Percentiles rank a stretch among this genome's conserved stretches.
Evolutionary conservation across 192 early-diverging fungal genomes (phyloP).

Genomic region (Coemansia reversa): DNA sequence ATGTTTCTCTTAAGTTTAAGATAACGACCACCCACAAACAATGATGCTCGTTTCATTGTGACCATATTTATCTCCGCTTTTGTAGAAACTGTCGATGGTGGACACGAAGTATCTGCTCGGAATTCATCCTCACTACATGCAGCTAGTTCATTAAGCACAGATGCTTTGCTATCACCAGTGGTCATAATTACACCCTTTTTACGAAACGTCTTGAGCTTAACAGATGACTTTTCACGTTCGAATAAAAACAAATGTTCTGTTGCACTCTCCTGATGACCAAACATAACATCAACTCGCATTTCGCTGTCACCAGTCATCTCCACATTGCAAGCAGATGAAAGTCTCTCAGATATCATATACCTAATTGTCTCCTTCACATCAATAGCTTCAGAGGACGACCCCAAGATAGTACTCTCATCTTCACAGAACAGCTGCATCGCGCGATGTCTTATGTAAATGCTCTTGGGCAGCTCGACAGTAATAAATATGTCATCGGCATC

Average conservation of each 20-base stretch:
- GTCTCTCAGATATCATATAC: slow-evolving; percentile 18
- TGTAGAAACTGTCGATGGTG: slow-evolving; percentile 25
- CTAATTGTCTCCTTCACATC: slow-evolving; percentile 44
- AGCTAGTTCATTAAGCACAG: slow-evolving; percentile 14
- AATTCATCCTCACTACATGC: slow-evolving; percentile 24
- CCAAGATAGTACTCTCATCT: background rate
- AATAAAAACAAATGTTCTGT: slow-evolving; percentile 34
- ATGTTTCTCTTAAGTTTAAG: slow-evolving; percentile 71
- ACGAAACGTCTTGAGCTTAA: slow-evolving; percentile 25
- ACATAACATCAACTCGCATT: slow-evolving; percentile 32
- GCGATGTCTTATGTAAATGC: slow-evolving; percentile 36
- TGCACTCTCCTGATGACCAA: slow-evolving; percentile 24
- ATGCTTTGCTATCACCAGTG: slow-evolving; percentile 14
- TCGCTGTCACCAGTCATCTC: slow-evolving; percentile 14
- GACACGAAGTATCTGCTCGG: slow-evolving; percentile 15
- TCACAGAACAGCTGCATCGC: slow-evolving; percentile 22
- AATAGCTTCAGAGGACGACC: background rate
- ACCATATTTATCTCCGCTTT: slow-evolving; percentile 39
- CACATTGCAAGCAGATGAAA: slow-evolving; percentile 2
- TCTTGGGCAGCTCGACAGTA: slow-evolving; percentile 41
- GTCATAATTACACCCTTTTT: slow-evolving; percentile 19
- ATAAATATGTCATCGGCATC: slow-evolving; percentile 17
- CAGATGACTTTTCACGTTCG: slow-evolving; percentile 7
- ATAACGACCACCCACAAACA: slow-evolving; percentile 71
- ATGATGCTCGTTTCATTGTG: slow-evolving; percentile 53